Evolutionary conservation across 257 asterid genomes (phyloP).

Genomic region (Ehretia macrophylla): DNA sequence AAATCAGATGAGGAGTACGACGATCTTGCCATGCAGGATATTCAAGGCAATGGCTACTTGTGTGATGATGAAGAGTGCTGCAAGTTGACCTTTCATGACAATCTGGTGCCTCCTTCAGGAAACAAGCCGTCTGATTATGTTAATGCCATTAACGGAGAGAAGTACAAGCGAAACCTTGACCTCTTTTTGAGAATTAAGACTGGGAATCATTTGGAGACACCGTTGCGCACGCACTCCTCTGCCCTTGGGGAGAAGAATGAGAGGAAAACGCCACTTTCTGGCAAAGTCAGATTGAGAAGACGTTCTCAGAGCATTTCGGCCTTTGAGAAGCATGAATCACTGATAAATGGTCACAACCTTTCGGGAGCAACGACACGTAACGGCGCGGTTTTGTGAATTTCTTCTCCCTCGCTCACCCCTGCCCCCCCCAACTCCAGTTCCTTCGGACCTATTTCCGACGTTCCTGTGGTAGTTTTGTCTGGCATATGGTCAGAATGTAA

Average conservation of each 20-base stretch:
- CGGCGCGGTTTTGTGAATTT: not conserved
- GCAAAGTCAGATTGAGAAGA: conserved; percentile 31
- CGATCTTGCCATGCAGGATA: conserved; percentile 72
- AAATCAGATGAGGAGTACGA: conserved; percentile 84
- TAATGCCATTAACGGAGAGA: conserved; percentile 21
- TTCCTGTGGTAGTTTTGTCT: no score
- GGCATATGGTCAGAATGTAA: no score
- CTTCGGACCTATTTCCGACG: no score
- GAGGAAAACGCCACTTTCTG: conserved; percentile 21
- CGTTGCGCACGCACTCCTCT: conserved; percentile 19
- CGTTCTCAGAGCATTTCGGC: conserved; percentile 27
- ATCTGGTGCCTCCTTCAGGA: conserved; percentile 12
- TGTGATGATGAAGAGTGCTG: conserved; percentile 41
- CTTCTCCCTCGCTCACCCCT: not conserved
- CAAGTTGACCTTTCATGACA: conserved; percentile 12
- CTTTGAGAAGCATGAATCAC: conserved; percentile 3
- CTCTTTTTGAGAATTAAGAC: conserved; percentile 35
- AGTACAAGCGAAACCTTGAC: conserved; percentile 27
- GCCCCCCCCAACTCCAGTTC: no score
- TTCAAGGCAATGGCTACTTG: conserved; percentile 42
- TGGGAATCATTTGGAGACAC: conserved; percentile 32
- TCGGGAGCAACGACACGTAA: conserved; percentile 8
- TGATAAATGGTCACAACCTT: conserved; percentile 12
- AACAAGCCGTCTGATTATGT: conserved; percentile 15
- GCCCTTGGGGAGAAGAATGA: conserved; percentile 31